Percentiles rank a stretch among this genome's conserved stretches.
Conservation (phyloP, 2,329 filamentous ascomycete genomes). For the Phaeosphaeriaceae sp. region DNA sequence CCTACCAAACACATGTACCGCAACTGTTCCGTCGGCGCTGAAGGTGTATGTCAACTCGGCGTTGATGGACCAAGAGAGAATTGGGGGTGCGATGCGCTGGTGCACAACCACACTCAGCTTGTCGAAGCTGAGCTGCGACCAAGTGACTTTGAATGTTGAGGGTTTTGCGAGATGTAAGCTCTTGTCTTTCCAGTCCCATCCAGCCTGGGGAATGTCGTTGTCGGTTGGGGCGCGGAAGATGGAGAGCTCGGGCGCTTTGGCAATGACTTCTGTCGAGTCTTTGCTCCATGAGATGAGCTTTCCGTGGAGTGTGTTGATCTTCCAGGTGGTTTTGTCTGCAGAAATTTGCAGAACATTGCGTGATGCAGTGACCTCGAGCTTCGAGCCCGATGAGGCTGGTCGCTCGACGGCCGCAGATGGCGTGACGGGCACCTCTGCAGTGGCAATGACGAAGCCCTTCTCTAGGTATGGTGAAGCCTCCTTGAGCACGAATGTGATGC, state of each 20-base stretch:
- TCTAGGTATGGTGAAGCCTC: slow-evolving; percentile 39
- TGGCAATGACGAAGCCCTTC: slow-evolving; percentile 48
- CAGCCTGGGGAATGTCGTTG: slow-evolving; percentile 66
- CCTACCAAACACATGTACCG: slow-evolving; percentile 55
- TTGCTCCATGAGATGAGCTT: slow-evolving; percentile 49
- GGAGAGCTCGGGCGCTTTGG: slow-evolving; percentile 51
- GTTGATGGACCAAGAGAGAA: slow-evolving; percentile 63
- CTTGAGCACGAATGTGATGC: slow-evolving; percentile 44
- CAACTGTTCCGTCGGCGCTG: slow-evolving; percentile 53
- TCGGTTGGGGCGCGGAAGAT: slow-evolving; percentile 73
- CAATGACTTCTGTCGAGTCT: slow-evolving; percentile 39
- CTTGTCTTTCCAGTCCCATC: slow-evolving; percentile 64
- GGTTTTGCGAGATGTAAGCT: slow-evolving; percentile 36
- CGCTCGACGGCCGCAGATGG: slow-evolving; percentile 15
- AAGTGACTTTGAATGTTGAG: slow-evolving; percentile 37
- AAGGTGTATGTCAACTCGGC: slow-evolving; percentile 62
- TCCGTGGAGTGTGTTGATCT: slow-evolving; percentile 61
- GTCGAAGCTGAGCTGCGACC: slow-evolving; percentile 41
- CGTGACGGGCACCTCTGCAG: slow-evolving; percentile 38
- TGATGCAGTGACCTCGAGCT: slow-evolving; percentile 38
- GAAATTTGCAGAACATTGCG: slow-evolving; percentile 31
- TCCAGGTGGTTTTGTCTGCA: slow-evolving; percentile 53
- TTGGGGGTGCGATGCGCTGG: slow-evolving; percentile 64
- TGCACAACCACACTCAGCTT: slow-evolving; percentile 52
- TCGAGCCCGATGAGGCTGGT: slow-evolving; percentile 52